A percentile compares a stretch with the other conserved stretches of the same genome.
These are phyloP conservation scores for Chlamydomonas asymmetrica DNA, from an alignment of 139 green algal species.

Conservation along the genomic window DNA sequence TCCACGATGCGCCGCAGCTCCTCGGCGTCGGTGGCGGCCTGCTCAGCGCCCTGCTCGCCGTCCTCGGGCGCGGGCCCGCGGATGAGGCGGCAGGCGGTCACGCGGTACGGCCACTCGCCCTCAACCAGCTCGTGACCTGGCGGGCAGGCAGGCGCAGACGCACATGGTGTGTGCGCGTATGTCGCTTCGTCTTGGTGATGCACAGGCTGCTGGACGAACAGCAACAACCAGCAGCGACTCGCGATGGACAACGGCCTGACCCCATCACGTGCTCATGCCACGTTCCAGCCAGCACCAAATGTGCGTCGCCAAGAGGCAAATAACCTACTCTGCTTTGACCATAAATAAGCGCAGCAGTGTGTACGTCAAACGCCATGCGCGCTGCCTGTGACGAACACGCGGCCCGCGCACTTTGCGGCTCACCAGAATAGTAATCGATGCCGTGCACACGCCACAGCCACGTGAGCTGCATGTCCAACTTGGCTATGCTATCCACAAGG, in stretches of 20 bases:
- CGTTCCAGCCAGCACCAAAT: too few species aligned
- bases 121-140: slow-evolving; percentile 15
- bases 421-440: slow-evolving; percentile 87
- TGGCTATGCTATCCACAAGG: slow-evolving; percentile 35
- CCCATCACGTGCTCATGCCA: too few species aligned
- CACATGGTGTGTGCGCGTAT: not conserved
- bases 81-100: slow-evolving; percentile 27
- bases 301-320: too few species aligned
- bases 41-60: slow-evolving; percentile 8
- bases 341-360: too few species aligned
- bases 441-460: slow-evolving; percentile 93
- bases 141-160: not conserved
- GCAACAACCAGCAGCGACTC: too few species aligned
- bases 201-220: too few species aligned
- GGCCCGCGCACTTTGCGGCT: not conserved
- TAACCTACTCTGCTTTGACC: too few species aligned
- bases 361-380: slow-evolving; percentile 18
- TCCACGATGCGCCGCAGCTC: slow-evolving; percentile 49
- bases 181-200: too few species aligned
- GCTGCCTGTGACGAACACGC: not conserved
- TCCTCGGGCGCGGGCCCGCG: slow-evolving; percentile 24
- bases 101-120: slow-evolving; percentile 17
- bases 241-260: too few species aligned
- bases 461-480: slow-evolving; percentile 81
- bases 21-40: slow-evolving; percentile 29